Evolutionary conservation across 1,284 basidiomycete species (phyloP).

Genomic region (Inonotus hispidus): DNA sequence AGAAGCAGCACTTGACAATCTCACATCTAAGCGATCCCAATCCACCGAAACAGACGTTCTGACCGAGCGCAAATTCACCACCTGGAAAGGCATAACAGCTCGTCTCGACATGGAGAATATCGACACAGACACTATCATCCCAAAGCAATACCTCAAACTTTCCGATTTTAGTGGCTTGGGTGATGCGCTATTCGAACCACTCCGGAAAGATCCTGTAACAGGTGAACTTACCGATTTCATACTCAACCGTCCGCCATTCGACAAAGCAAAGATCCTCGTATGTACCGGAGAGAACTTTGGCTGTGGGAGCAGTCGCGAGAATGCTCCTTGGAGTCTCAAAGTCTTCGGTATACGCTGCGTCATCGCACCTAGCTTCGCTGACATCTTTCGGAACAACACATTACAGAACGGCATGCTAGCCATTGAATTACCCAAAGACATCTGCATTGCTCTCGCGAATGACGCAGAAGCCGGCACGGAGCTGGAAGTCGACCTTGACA

Average conservation of each 20-base stretch:
- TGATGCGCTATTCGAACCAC: constrained; percentile 82
- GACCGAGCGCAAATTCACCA: constrained; percentile 78
- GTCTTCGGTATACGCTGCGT: constrained; percentile 93
- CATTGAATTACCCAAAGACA: constrained; percentile 68
- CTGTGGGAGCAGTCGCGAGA: constrained; percentile 91
- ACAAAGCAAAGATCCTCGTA: constrained; percentile 79
- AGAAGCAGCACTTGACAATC: too few species aligned
- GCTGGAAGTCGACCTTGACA: constrained; percentile 87
- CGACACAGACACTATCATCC: constrained; percentile 97
- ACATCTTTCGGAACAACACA: constrained; percentile 89
- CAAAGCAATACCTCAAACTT: constrained; percentile 94
- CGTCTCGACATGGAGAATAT: constrained; percentile 91
- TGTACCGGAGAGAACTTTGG: constrained; percentile 93
- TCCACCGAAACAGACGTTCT: too few species aligned
- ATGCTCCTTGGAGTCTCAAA: constrained; percentile 95
- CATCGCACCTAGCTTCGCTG: constrained; percentile 91
- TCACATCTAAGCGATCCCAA: too few species aligned
- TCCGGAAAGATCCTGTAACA: constrained; percentile 78
- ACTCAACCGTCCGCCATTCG: constrained; percentile 82
- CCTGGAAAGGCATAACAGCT: constrained; percentile 81
- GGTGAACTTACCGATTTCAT: constrained; percentile 84
- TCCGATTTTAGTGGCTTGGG: constrained; percentile 90
- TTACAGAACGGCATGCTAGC: constrained; percentile 98
- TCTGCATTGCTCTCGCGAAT: constrained; percentile 71
- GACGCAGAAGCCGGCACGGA: constrained; percentile 80